Percentiles rank a stretch among this genome's conserved stretches.
These are phyloP conservation scores for Globisporangium radiosum DNA, from an alignment of 352 stramenopile species.

Conservation along the genomic window DNA sequence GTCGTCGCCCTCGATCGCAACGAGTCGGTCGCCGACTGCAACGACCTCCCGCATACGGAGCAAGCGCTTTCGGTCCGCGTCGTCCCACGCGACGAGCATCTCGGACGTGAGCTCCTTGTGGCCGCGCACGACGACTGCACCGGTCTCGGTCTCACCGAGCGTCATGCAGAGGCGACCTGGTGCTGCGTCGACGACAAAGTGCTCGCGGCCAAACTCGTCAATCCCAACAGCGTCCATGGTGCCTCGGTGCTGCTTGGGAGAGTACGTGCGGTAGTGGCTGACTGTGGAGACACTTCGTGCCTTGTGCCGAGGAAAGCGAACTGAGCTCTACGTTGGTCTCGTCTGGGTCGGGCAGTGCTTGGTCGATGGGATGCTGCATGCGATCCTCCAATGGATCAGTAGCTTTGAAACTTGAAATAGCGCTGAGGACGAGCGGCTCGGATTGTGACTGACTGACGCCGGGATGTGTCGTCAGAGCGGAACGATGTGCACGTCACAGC, in stretches of 20 bases:
- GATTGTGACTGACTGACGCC: no score
- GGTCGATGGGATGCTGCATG: no score
- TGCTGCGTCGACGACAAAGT: constrained; percentile 38
- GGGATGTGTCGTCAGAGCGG: no score
- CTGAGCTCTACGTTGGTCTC: no score
- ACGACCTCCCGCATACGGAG: constrained; percentile 26
- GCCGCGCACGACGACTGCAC: constrained; percentile 37
- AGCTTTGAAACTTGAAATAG: no score
- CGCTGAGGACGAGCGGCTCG: no score
- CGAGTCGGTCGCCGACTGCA: constrained; percentile 36
- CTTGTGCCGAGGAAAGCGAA: no score
- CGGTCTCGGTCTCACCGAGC: constrained; percentile 37
- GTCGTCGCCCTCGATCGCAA: constrained; percentile 44
- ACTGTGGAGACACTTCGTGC: no score
- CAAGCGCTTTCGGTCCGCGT: constrained; percentile 27
- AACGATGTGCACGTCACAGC: no score
- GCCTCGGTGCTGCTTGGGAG: not conserved
- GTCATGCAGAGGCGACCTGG: constrained; percentile 47
- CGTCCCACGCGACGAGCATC: constrained; percentile 22
- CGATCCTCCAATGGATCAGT: no score
- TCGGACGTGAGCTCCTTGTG: constrained; percentile 20
- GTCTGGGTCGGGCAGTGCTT: no score
- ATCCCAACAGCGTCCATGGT: constrained; percentile 22
- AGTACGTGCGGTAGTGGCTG: no score
- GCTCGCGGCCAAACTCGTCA: constrained; percentile 42